Conservation (phyloP, 768 basidiomycete species). For the Mycena indigotica region DNA sequence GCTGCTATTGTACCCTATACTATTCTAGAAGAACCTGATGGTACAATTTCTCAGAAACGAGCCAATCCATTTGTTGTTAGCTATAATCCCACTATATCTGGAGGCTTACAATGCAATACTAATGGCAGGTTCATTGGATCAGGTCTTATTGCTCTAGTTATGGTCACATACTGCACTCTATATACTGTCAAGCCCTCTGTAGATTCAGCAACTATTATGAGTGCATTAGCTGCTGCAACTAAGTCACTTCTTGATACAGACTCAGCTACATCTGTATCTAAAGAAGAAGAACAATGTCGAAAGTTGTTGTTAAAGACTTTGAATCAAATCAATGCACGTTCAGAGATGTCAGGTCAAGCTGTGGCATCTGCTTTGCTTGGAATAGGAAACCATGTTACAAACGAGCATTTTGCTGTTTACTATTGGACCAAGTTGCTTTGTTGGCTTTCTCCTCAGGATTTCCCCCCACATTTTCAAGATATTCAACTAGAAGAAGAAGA, state of each 20-base stretch:
- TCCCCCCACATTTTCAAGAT: background rate
- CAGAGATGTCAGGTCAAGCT: conserved; percentile 14
- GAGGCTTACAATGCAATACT: conserved; percentile 18
- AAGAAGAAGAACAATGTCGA: conserved; percentile 2
- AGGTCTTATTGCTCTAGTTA: conserved; percentile 8
- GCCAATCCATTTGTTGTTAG: conserved; percentile 6
- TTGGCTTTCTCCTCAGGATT: conserved; percentile 7
- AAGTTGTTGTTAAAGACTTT: conserved; percentile 12
- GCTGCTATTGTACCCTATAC: background rate
- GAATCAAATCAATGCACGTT: conserved; percentile 15
- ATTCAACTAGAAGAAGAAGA: too few species aligned
- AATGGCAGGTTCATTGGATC: conserved; percentile 20
- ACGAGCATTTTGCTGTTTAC: conserved; percentile 8
- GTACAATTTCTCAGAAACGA: conserved; percentile 12
- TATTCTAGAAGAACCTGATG: conserved; percentile 19
- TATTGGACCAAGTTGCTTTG: conserved; percentile 12
- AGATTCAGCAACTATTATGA: conserved; percentile 16
- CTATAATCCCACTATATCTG: conserved; percentile 8
- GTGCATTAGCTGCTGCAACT: conserved; percentile 13
- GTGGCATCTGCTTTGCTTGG: conserved; percentile 14
- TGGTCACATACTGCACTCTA: conserved; percentile 7
- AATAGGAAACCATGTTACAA: conserved; percentile 9
- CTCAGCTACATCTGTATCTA: background rate
- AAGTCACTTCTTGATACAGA: background rate
- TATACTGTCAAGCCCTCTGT: conserved; percentile 14